Evolutionary conservation across 345 rosid species (phyloP), one percentile per base, ranked within the genome.

Genomic region (Cardamine resedifolia): DNA sequence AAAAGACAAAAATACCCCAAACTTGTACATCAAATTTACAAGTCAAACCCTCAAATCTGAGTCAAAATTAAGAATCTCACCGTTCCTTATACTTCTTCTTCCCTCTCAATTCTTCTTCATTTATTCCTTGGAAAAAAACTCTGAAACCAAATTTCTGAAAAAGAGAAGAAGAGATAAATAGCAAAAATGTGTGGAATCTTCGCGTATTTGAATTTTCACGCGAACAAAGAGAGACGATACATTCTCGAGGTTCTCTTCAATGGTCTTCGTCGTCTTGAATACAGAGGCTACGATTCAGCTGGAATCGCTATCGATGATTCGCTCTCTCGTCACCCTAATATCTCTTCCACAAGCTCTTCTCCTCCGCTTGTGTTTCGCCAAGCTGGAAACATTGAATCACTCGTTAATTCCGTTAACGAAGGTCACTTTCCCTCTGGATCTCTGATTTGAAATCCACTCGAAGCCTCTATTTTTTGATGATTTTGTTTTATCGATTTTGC

Each of bases 191-290:
- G 96, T 69, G 99, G 99, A 53, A 94, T 94, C 30, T 94, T 94
- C 64, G 99, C 97, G 26, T 94, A 91, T 78, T 58, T 94, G 83
- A 94, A 94, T 83, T 88, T 65, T 85, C 83, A 84, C 57, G 89
- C 88, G 3, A 74, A 64, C 66, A 76, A 87, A 76, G 95, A 94
- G 64, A 78, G 97, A 75, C 80, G 96, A 5, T 84, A 83, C 82
- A 87, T 95, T 78, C 93, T 95, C 34, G 88, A 91, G 52, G 85
- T 90, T 30, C 96, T 95, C 67, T 91, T 95, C 85, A 91, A 91
- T 77, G 99, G 97, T 31, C 90, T 95, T 47, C 83, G 97, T 67
- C 97, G 99, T 49, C 91, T 95, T 58, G 99, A 95, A 82, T 91
- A 91, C 87, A 79, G 97, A 6, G 96, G 99, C 47, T 95, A 95